A percentile compares a stretch with the other conserved stretches of the same genome.
Conservation (phyloP, 768 basidiomycete species). For the Dendrothele bispora region DNA sequence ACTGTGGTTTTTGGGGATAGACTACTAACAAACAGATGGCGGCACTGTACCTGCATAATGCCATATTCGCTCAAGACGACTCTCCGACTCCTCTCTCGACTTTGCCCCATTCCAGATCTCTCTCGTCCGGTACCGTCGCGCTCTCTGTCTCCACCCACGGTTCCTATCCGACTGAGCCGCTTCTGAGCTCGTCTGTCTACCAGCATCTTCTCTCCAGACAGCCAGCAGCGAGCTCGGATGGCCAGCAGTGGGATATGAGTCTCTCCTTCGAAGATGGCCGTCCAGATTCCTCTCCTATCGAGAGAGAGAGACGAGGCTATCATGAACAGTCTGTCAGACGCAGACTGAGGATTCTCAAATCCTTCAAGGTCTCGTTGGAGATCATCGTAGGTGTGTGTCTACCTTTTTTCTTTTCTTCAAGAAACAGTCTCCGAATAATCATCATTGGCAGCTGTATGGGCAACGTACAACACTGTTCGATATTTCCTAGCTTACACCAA, state of each 20-base stretch:
- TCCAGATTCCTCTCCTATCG: constrained; percentile 18
- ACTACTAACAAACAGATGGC: too few species aligned
- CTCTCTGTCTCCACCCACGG: constrained; percentile 35
- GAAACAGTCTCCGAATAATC: too few species aligned
- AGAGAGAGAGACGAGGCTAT: constrained; percentile 27
- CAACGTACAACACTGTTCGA: constrained; percentile 59
- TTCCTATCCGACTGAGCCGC: constrained; percentile 45
- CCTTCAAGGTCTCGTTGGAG: constrained; percentile 29
- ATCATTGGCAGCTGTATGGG: constrained; percentile 51
- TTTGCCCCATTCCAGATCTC: constrained; percentile 16
- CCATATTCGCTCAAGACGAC: constrained; percentile 7
- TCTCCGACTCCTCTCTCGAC: background rate
- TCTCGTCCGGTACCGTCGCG: constrained; percentile 38
- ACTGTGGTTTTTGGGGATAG: too few species aligned
- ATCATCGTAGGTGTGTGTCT: constrained; percentile 37
- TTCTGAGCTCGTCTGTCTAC: constrained; percentile 34
- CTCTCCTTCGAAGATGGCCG: constrained; percentile 29
- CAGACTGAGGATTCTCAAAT: constrained; percentile 29
- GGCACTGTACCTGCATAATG: constrained; percentile 12
- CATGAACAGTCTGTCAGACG: constrained; percentile 22
- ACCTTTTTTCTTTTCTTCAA: background rate
- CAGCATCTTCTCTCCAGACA: constrained; percentile 33
- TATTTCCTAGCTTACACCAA: constrained; percentile 61
- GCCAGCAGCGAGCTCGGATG: constrained; percentile 24
- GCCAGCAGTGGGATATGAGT: constrained; percentile 25